Conservation (phyloP, 208 protist species). For the Crithidia acanthocephali region DNA sequence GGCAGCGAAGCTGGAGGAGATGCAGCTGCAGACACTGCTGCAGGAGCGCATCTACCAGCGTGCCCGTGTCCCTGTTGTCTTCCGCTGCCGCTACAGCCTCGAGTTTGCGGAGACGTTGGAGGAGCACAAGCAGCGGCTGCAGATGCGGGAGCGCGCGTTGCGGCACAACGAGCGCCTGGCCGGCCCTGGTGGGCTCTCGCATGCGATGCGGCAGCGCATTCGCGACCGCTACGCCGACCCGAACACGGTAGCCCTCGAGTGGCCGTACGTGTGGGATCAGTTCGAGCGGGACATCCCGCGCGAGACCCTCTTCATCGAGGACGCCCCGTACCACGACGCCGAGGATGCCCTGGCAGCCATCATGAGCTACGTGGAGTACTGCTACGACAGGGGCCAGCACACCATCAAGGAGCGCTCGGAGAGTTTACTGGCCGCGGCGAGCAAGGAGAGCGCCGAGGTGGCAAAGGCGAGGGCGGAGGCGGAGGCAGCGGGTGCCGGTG, state of each 20-base stretch:
- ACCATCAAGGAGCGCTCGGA: constrained; percentile 26
- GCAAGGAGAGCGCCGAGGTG: neutral
- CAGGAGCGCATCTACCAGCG: constrained; percentile 32
- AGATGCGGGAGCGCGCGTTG: constrained; percentile 23
- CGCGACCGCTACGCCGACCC: constrained; percentile 23
- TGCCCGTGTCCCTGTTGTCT: constrained; percentile 34
- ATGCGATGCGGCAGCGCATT: constrained; percentile 18
- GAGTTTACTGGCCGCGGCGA: constrained; percentile 18
- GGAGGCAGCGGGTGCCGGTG: neutral
- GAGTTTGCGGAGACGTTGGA: constrained; percentile 30
- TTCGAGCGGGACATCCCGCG: constrained; percentile 59
- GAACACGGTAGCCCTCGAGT: constrained; percentile 38
- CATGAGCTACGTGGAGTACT: constrained; percentile 58
- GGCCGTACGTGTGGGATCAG: constrained; percentile 63
- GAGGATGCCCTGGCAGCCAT: constrained; percentile 52
- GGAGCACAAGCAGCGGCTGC: constrained; percentile 22
- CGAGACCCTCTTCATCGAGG: constrained; percentile 58
- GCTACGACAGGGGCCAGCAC: constrained; percentile 40
- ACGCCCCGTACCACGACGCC: constrained; percentile 34
- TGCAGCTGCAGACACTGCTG: constrained; percentile 34
- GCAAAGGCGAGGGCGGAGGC: neutral
- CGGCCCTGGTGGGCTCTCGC: constrained; percentile 9
- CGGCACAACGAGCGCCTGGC: constrained; percentile 11
- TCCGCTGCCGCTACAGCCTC: constrained; percentile 37
- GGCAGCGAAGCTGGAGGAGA: constrained; percentile 19